phyloP scores from a whole-genome alignment of 192 early-diverging fungal genomes.

The Coemansia sp. region DNA sequence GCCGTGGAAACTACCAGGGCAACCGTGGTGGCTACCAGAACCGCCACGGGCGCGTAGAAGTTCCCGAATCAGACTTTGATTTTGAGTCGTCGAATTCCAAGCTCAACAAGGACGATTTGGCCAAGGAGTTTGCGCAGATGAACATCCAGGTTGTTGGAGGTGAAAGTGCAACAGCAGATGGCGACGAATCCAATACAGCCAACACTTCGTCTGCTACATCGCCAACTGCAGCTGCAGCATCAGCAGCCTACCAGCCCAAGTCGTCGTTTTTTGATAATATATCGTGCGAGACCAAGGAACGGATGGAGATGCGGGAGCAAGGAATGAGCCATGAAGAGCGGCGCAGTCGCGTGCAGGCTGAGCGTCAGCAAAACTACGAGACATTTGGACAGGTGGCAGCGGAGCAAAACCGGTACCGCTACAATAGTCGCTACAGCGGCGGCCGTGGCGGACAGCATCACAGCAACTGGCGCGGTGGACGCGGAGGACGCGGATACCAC shows the following conservation, averaged over 20 bases:
- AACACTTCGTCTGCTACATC: constrained; percentile 7
- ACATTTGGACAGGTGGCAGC: constrained; percentile 91
- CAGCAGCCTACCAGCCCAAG: constrained; percentile 72
- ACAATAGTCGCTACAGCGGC: constrained; percentile 49
- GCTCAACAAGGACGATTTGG: constrained; percentile 84
- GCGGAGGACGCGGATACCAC: constrained; percentile 50
- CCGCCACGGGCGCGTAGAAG: constrained; percentile 47
- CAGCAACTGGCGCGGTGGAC: constrained; percentile 22
- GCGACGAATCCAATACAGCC: neutral
- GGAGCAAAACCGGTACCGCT: constrained; percentile 63
- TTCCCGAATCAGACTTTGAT: constrained; percentile 87
- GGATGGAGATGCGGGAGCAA: constrained; percentile 56
- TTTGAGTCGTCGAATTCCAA: constrained; percentile 95
- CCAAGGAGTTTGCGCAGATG: constrained; percentile 67
- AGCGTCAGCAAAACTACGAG: constrained; percentile 89
- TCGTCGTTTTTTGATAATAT: constrained; percentile 97
- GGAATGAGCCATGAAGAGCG: constrained; percentile 63
- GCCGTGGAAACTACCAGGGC: constrained; percentile 40
- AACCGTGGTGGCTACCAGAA: constrained; percentile 35
- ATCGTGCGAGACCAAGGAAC: constrained; percentile 92
- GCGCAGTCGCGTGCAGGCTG: constrained; percentile 76
- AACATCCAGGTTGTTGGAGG: constrained; percentile 38
- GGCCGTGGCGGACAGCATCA: constrained; percentile 48
- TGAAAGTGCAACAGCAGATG: neutral
- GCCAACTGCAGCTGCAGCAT: constrained; percentile 40